Evolutionary conservation across 495 filamentous ascomycete species (phyloP), one percentile per base, ranked within the genome.

Genomic region (Massariosphaeria phaeospora): DNA sequence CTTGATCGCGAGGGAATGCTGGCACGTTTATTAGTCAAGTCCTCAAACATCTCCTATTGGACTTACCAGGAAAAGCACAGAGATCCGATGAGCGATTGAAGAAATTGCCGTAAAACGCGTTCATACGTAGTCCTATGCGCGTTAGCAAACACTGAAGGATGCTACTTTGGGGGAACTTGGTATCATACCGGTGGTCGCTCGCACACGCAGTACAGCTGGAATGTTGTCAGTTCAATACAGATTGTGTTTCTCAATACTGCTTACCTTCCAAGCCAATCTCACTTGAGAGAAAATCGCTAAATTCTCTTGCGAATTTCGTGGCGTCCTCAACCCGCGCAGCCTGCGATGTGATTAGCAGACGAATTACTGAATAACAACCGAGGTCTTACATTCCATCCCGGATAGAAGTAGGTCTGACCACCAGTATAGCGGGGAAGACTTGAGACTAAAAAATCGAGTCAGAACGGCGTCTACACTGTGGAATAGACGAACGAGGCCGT

Each of bases 351-450:
- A n/a, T n/a, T n/a, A n/a, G n/a, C n/a, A n/a, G n/a, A n/a, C n/a
- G n/a, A n/a, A n/a, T n/a, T n/a, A n/a, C n/a, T n/a, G n/a, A n/a
- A n/a, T n/a, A n/a, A n/a, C n/a, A n/a, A n/a, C n/a, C n/a, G n/a
- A n/a, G n/a, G n/a, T n/a, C n/a, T n/a, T n/a, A n/a, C 93, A 64
- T 94, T 96, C 90, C 93, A 98, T 24, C 89, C 94, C 15, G 94
- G 93, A 62, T 98, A 97, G 75, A 96, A 96, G 75, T 90, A 97
- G 2, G 93, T 98, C 66, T 98, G 94, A 13, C 93, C 93, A 71
- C 93, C 93, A 23, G 93, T 98, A 64, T 96, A 98, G 61, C 93
- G 76, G 33, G 93, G 93, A 10, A 98, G 73, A 69, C 95, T 96
- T n/a, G n/a, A n/a, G n/a, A n/a, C n/a, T n/a, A n/a, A n/a, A n/a